Evolutionary conservation across 176 grass and related monocot species (phyloP).

Genomic region (Oryza brachyantha): DNA sequence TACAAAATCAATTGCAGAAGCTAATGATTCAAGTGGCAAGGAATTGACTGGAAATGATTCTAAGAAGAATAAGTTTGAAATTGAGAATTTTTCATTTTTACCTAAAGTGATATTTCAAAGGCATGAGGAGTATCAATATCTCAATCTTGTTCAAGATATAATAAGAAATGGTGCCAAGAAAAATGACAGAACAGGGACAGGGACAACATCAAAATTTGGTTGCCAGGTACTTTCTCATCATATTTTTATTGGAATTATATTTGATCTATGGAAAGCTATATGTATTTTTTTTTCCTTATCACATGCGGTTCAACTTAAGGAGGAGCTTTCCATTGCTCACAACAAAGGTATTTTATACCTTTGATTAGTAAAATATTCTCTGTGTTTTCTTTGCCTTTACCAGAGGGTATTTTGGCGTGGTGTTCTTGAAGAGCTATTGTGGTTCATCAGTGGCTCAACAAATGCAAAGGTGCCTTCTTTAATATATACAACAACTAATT

Average conservation of each 20-base stretch:
- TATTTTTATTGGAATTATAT: background rate
- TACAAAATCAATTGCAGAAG: conserved; percentile 34
- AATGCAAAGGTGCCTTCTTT: conserved; percentile 60
- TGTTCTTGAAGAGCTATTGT: conserved; percentile 84
- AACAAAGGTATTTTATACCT: conserved; percentile 73
- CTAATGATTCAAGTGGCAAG: conserved; percentile 36
- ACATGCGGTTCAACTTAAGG: conserved; percentile 91
- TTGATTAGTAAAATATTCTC: background rate
- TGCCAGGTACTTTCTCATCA: conserved; percentile 71
- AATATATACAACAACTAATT: too few relatives aligned
- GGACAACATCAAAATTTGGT: conserved; percentile 87
- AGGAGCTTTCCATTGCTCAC: conserved; percentile 75
- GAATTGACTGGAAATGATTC: conserved; percentile 24
- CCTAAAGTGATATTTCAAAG: conserved; percentile 62
- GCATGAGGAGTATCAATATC: conserved; percentile 79
- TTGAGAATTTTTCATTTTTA: conserved; percentile 58
- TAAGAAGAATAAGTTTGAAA: conserved; percentile 57
- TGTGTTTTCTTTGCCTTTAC: background rate
- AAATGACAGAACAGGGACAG: conserved; percentile 86
- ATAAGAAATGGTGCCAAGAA: conserved; percentile 63
- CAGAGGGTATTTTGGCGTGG: conserved; percentile 90
- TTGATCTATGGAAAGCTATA: conserved; percentile 5
- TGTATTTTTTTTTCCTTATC: conserved; percentile 35
- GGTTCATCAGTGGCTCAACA: conserved; percentile 92
- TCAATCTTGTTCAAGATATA: conserved; percentile 80